Base-by-base conservation (phyloP, 2,329 filamentous ascomycete species). In the Rosellinia necatrix region DNA sequence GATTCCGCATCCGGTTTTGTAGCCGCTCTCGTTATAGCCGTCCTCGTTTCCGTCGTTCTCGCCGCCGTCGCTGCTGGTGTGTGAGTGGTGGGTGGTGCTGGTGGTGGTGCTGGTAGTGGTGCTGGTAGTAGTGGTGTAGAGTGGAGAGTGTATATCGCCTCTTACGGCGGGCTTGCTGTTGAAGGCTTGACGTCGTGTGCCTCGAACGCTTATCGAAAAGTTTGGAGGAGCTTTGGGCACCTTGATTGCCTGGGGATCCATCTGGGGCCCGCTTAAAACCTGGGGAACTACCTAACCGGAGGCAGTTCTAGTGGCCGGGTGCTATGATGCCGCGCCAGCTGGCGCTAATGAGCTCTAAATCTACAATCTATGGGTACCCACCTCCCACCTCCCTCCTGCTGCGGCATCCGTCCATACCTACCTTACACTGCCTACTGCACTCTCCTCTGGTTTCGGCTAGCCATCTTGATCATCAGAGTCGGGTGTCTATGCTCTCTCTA, bases 171-270 rank as follows among this genome's bases (percentile, higher is more conserved):
- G 50, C n/a, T n/a, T n/a, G n/a, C 44, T 58, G 43, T 53, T 32
- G 46, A 50, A 49, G 55, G 53, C 51, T 58, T 58, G 61, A 64
- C 51, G 61, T 59, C 51, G 53, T 58, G 25, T 61, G 51, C 30
- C 44, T 51, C 4, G 2, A 27, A n/a, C 42, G 43, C 37, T 46
- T 46, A 42, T 60, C 58, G 47, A 59, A 60, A 60, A 52, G 48
- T 53, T 56, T 3, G 19, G 43, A 43, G 43, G 46, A 61, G 52
- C 51, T 62, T 56, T 38, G 55, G 53, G 48, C 57, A 58, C 44
- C 53, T 40, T 40, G 53, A 46, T 47, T 46, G 42, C 29, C 19
- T 48, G 21, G 4, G 22, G 54, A 30, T 44, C 49, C 32, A 19
- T 13, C 17, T 53, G 3, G 32, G 6, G 24, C n/a, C 42, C 35